These are phyloP conservation scores for Colletotrichum scovillei DNA, from an alignment of 2,329 filamentous ascomycete species.

Conservation along the genomic window DNA sequence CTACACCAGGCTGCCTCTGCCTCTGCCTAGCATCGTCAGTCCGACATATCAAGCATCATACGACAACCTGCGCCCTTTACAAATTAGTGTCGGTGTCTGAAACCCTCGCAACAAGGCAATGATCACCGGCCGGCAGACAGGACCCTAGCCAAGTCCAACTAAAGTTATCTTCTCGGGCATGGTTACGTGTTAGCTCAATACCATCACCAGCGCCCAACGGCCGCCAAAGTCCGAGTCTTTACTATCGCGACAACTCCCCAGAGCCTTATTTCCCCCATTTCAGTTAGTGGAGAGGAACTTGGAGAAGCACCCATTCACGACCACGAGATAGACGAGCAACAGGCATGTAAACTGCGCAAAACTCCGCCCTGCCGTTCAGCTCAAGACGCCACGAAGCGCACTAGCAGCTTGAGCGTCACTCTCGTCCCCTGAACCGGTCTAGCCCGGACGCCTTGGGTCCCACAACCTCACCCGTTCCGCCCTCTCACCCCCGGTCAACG, in stretches of 20 bases:
- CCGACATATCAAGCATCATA: background rate
- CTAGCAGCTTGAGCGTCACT: constrained; percentile 14
- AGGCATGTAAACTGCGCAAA: background rate
- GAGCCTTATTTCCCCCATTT: background rate
- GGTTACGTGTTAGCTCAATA: background rate
- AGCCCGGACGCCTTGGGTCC: constrained; percentile 12
- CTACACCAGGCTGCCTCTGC: background rate
- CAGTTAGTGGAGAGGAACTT: background rate
- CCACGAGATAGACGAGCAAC: background rate
- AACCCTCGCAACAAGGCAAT: constrained; percentile 7
- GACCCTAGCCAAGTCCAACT: background rate
- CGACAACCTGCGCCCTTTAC: constrained; percentile 5
- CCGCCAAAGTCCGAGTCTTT: background rate
- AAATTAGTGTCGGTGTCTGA: constrained; percentile 7
- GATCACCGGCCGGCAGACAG: background rate
- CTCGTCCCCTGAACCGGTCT: constrained; percentile 30
- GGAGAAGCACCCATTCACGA: background rate
- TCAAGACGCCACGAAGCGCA: constrained; percentile 22
- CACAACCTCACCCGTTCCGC: constrained; percentile 23
- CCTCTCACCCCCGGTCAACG: constrained; percentile 19
- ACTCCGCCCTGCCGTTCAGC: constrained; percentile 19
- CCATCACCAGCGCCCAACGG: background rate
- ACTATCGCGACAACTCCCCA: background rate
- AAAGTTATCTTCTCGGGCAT: background rate
- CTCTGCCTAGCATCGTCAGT: background rate